phyloP scores from a whole-genome alignment of 495 filamentous ascomycete genomes.

The Trichoderma erinaceum region DNA sequence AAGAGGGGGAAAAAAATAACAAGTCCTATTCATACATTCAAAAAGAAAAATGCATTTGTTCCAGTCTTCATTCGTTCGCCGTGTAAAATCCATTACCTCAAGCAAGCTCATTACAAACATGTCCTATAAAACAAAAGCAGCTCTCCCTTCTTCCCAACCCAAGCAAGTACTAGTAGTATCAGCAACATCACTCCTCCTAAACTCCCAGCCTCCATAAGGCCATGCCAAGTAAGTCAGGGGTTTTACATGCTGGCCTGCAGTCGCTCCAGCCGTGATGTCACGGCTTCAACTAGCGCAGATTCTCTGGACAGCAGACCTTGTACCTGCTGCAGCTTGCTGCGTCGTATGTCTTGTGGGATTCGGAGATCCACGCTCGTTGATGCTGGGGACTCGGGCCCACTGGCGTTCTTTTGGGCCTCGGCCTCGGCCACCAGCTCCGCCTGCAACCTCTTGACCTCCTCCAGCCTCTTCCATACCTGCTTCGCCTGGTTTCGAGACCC shows the following conservation, averaged over 20 bases:
- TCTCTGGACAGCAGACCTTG: slow-evolving; percentile 68
- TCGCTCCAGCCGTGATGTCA: slow-evolving; percentile 47
- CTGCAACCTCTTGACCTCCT: slow-evolving; percentile 40
- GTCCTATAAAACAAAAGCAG: neutral
- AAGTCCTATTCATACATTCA: no score
- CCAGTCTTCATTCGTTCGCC: neutral
- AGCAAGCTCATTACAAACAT: slow-evolving; percentile 3
- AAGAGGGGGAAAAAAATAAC: no score
- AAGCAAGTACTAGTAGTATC: neutral
- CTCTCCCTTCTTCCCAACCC: neutral
- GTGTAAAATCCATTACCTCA: slow-evolving; percentile 4
- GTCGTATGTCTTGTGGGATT: slow-evolving; percentile 62
- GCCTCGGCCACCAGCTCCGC: slow-evolving; percentile 48
- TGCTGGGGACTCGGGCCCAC: slow-evolving; percentile 25
- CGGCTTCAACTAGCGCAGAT: slow-evolving; percentile 48
- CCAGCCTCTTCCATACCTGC: slow-evolving; percentile 41
- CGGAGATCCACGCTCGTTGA: slow-evolving; percentile 25
- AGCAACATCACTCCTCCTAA: neutral
- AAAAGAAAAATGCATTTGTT: no score
- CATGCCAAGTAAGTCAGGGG: neutral
- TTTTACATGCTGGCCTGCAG: slow-evolving; percentile 23
- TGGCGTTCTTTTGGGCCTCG: slow-evolving; percentile 28
- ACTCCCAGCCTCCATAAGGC: neutral
- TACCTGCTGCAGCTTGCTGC: slow-evolving; percentile 60
- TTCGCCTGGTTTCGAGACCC: slow-evolving; percentile 26